A percentile compares a stretch with the other conserved stretches of the same genome.
phyloP scores from a whole-genome alignment of 768 basidiomycete species.

The Mrakia hoshinonis region DNA sequence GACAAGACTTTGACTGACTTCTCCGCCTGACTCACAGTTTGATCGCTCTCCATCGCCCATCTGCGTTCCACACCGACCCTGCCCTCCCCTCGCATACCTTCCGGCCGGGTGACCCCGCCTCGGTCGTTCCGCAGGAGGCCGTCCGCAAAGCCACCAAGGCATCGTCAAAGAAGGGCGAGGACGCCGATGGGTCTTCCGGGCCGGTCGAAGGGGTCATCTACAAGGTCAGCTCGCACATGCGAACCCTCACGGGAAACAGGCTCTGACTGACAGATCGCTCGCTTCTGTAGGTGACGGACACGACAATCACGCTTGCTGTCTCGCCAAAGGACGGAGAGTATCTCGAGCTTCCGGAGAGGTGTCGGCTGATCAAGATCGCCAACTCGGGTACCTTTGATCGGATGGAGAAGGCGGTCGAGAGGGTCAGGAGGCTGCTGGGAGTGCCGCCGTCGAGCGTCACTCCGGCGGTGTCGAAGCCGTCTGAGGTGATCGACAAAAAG shows the following conservation, averaged over 20 bases:
- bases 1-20: too few species aligned
- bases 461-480: neutral
- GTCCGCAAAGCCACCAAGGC: slow-evolving; percentile 27
- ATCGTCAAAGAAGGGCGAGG: slow-evolving; percentile 32
- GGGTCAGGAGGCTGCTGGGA: slow-evolving; percentile 40
- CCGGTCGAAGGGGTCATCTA: slow-evolving; percentile 75
- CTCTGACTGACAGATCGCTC: neutral
- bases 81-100: slow-evolving; percentile 79
- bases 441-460: neutral
- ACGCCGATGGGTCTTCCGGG: slow-evolving; percentile 40
- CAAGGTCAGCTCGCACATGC: too few species aligned
- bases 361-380: slow-evolving; percentile 76
- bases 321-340: slow-evolving; percentile 56
- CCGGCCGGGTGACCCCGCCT: slow-evolving; percentile 81
- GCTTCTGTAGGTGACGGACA: slow-evolving; percentile 59
- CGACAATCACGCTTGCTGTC: slow-evolving; percentile 69
- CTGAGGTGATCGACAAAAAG: neutral
- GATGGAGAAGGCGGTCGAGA: slow-evolving; percentile 75
- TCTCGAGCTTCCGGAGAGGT: slow-evolving; percentile 72
- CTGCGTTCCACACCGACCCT: slow-evolving; percentile 63
- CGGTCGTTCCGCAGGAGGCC: slow-evolving; percentile 63
- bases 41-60: slow-evolving; percentile 73
- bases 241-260: too few species aligned
- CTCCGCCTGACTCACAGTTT: slow-evolving; percentile 49
- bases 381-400: slow-evolving; percentile 88